Percentiles rank a stretch among this genome's conserved stretches.
These are phyloP conservation scores for Geranium brycei DNA, from an alignment of 345 rosid species.

Conservation along the genomic window DNA sequence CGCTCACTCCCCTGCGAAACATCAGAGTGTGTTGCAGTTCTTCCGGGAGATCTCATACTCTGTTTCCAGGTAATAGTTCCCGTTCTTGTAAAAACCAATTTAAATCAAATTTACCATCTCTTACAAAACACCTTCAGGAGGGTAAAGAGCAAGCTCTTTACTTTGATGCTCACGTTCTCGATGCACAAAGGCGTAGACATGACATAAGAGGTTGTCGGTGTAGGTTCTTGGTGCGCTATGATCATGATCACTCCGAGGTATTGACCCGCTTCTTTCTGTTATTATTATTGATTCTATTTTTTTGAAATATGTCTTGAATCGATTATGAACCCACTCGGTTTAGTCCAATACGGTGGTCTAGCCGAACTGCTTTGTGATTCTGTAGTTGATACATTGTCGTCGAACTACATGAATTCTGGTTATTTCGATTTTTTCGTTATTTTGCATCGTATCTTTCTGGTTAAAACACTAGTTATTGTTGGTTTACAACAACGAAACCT, in stretches of 20 bases:
- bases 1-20: constrained; percentile 99
- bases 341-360: no score
- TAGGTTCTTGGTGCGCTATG: constrained; percentile 91
- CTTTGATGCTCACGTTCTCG: constrained; percentile 90
- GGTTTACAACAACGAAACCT: no score
- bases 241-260: constrained; percentile 94
- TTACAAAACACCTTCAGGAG: constrained; percentile 38
- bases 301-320: background rate
- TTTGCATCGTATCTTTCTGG: no score
- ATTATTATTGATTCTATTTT: no score
- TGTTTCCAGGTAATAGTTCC: constrained; percentile 75
- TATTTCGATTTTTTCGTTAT: no score
- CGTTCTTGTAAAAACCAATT: constrained; percentile 1
- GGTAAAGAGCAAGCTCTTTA: constrained; percentile 98
- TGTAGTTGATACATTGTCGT: no score
- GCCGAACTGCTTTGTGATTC: no score
- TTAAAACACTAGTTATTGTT: no score
- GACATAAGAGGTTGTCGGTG: constrained; percentile 99
- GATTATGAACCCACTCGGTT: no score
- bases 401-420: no score
- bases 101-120: background rate
- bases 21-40: constrained; percentile 96
- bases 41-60: constrained; percentile 90
- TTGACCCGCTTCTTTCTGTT: no score
- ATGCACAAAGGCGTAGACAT: constrained; percentile 93